Evolutionary conservation across 2,329 filamentous ascomycete species (phyloP).

Genomic region (Fusarium equiseti): DNA sequence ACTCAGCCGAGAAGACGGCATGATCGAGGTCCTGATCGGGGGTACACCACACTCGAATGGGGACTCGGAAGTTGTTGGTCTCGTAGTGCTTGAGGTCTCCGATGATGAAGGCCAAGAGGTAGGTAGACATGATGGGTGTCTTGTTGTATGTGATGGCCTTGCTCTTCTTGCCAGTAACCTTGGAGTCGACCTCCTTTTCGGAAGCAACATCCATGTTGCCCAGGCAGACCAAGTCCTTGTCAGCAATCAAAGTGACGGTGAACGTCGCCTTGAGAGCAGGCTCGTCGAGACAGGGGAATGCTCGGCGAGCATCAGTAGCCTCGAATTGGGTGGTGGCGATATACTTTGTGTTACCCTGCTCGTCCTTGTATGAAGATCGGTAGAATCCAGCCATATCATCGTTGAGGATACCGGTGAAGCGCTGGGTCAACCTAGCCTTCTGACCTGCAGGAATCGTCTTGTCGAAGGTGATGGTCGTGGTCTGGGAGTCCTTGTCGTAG

Average conservation of each 20-base stretch:
- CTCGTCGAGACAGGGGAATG: constrained; percentile 97
- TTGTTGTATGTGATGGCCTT: constrained; percentile 94
- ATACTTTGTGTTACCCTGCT: constrained; percentile 82
- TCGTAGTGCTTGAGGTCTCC: constrained; percentile 95
- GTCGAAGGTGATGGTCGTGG: constrained; percentile 83
- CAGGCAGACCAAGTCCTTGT: constrained; percentile 89
- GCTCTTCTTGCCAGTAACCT: constrained; percentile 69
- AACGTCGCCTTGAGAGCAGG: constrained; percentile 93
- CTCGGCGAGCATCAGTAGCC: constrained; percentile 90
- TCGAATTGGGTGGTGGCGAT: constrained; percentile 97
- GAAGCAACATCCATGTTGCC: constrained; percentile 96
- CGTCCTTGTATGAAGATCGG: constrained; percentile 89
- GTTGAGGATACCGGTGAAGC: constrained; percentile 83
- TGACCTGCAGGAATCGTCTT: constrained; percentile 78
- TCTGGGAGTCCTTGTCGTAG: constrained; percentile 84
- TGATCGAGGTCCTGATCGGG: constrained; percentile 91
- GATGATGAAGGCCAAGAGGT: constrained; percentile 92
- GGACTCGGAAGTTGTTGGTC: constrained; percentile 89
- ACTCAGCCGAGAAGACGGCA: constrained; percentile 88
- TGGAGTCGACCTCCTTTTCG: constrained; percentile 78
- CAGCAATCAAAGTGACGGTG: constrained; percentile 89
- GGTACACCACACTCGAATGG: constrained; percentile 93
- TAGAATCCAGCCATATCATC: constrained; percentile 99
- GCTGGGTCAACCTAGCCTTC: constrained; percentile 73
- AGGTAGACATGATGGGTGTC: constrained; percentile 95